Percentiles rank a stretch among this genome's conserved stretches.
Evolutionary conservation across 345 rosid genomes (phyloP).

Genomic region (Clarkia xantiana): DNA sequence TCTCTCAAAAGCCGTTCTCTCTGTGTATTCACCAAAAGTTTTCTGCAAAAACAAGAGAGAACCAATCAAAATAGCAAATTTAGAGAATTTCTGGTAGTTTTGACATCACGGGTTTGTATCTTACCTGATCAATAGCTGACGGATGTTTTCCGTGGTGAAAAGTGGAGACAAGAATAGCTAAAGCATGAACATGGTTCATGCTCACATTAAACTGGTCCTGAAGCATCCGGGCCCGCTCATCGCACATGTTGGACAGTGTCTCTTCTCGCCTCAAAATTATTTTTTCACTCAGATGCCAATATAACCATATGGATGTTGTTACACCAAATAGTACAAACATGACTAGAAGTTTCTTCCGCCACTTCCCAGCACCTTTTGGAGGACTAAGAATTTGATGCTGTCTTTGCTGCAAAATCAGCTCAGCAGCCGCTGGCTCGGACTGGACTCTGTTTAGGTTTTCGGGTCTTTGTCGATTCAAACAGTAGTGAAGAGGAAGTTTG

Average conservation of each 20-base stretch:
- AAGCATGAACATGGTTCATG: conserved; percentile 90
- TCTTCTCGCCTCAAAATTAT: conserved; percentile 33
- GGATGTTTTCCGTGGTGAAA: conserved; percentile 92
- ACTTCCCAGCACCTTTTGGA: conserved; percentile 45
- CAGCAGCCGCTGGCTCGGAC: conserved; percentile 14
- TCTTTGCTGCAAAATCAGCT: conserved; percentile 28
- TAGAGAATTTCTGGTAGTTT: too few species aligned
- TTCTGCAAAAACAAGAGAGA: conserved; percentile 24
- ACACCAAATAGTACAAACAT: conserved; percentile 39
- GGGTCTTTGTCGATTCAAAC: conserved; percentile 17
- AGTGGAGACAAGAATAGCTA: conserved; percentile 90
- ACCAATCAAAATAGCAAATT: too few species aligned
- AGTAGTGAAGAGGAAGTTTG: conserved; percentile 14
- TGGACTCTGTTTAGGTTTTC: conserved; percentile 12
- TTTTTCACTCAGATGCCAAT: conserved; percentile 28
- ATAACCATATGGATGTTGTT: conserved; percentile 42
- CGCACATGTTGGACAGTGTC: conserved; percentile 84
- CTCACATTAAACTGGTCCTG: conserved; percentile 99
- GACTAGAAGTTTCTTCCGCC: conserved; percentile 56
- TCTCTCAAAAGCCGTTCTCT: conserved; percentile 91
- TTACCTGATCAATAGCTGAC: conserved; percentile 89
- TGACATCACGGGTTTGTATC: too few species aligned
- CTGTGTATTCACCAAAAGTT: conserved; percentile 83
- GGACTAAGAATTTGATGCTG: conserved; percentile 33
- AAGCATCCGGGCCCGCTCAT: conserved; percentile 86